A percentile compares a stretch with the other conserved stretches of the same genome.
Conservation (phyloP, 2,329 filamentous ascomycete genomes). For the Cryphonectria radicalis region DNA sequence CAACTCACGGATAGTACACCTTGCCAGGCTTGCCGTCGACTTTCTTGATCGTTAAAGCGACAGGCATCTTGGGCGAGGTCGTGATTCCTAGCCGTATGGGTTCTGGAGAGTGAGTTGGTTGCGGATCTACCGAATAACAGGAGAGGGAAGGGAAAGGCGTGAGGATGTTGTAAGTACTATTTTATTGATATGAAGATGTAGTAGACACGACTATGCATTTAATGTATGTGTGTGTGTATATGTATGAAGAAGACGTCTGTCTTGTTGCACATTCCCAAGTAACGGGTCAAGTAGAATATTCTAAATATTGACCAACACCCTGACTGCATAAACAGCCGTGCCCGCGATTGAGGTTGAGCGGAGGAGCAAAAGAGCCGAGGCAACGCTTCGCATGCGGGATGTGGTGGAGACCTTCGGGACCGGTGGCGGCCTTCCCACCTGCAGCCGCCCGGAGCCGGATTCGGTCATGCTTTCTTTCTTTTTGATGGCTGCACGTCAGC, state of each 20-base stretch:
- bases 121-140: background rate
- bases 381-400: background rate
- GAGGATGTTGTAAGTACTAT: background rate
- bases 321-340: background rate
- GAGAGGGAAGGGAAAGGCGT: background rate
- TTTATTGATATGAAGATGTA: background rate
- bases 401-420: background rate
- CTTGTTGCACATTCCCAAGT: background rate
- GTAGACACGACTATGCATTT: background rate
- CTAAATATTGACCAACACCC: background rate
- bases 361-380: background rate
- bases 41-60: constrained; percentile 66
- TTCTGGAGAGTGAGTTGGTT: too few species aligned
- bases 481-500: background rate
- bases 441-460: background rate
- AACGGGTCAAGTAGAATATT: background rate
- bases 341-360: background rate
- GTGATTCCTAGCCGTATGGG: too few species aligned
- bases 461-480: background rate
- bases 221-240: background rate
- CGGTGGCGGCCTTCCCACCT: background rate
- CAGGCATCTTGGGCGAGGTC: constrained; percentile 47
- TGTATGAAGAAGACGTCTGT: background rate
- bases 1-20: constrained; percentile 77
- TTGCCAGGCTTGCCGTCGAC: constrained; percentile 82